These are phyloP conservation scores for Globisporangium heterothallicum DNA, from an alignment of 352 stramenopile species.

Conservation along the genomic window DNA sequence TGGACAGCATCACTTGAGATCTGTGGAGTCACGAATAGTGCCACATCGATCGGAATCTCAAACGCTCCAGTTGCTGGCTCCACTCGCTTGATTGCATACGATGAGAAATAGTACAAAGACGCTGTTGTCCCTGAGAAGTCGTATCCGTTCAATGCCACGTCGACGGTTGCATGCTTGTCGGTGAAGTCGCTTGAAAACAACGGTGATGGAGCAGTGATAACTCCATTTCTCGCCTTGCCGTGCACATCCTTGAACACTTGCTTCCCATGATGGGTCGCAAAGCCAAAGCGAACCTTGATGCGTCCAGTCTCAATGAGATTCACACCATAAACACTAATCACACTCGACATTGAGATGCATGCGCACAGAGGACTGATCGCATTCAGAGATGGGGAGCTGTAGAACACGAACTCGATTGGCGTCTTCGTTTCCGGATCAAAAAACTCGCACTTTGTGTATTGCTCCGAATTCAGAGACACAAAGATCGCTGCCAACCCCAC, in stretches of 20 bases:
- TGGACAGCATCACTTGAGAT: slow-evolving; percentile 44
- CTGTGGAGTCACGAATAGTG: slow-evolving; percentile 29
- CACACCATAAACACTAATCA: slow-evolving; percentile 46
- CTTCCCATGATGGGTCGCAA: slow-evolving; percentile 28
- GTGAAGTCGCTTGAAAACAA: slow-evolving; percentile 42
- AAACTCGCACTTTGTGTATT: slow-evolving; percentile 71
- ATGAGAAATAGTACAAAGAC: slow-evolving; percentile 49
- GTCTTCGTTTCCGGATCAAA: slow-evolving; percentile 36
- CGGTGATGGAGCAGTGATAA: slow-evolving; percentile 45
- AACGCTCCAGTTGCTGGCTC: slow-evolving; percentile 49
- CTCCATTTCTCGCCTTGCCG: slow-evolving; percentile 35
- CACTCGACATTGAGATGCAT: slow-evolving; percentile 40
- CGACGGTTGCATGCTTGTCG: slow-evolving; percentile 39
- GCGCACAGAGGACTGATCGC: slow-evolving; percentile 55
- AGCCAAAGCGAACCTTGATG: slow-evolving; percentile 63
- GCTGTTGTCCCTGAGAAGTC: slow-evolving; percentile 54
- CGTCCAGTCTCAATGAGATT: slow-evolving; percentile 74
- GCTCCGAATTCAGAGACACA: slow-evolving; percentile 67
- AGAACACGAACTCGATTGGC: slow-evolving; percentile 66
- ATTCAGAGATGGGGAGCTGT: slow-evolving; percentile 49
- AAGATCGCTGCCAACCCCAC: slow-evolving; percentile 48
- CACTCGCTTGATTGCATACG: slow-evolving; percentile 35
- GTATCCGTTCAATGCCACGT: slow-evolving; percentile 60
- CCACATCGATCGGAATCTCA: slow-evolving; percentile 48
- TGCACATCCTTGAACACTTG: slow-evolving; percentile 23